Conservation (phyloP, 2,329 filamentous ascomycete genomes). For the Didymellaceae sp. region DNA sequence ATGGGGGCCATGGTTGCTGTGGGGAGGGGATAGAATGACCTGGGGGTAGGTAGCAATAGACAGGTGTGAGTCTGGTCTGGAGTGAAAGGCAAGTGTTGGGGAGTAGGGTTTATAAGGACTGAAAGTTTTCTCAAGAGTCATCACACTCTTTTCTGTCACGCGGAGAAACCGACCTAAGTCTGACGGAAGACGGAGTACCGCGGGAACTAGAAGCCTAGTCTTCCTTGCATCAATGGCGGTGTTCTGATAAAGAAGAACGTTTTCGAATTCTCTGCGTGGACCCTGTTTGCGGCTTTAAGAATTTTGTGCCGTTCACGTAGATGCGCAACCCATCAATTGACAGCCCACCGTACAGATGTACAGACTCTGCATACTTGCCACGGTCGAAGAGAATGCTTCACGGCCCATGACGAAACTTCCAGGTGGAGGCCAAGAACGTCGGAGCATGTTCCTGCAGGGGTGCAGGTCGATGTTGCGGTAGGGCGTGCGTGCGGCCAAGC, state of each 20-base stretch:
- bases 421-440: constrained; percentile 5
- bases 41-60: constrained; percentile 4
- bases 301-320: constrained; percentile 9
- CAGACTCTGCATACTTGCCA: not conserved
- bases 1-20: constrained; percentile 38
- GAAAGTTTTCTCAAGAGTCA: constrained; percentile 35
- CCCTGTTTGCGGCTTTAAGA: constrained; percentile 10
- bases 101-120: constrained; percentile 26
- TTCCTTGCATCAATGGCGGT: constrained; percentile 18
- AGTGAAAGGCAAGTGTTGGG: constrained; percentile 5
- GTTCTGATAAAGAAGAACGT: constrained; percentile 23
- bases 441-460: constrained; percentile 8
- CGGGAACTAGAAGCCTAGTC: constrained; percentile 22
- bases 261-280: constrained; percentile 11
- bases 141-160: constrained; percentile 36
- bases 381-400: no score
- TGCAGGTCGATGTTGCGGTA: constrained; percentile 17
- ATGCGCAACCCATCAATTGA: constrained; percentile 1
- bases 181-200: constrained; percentile 16
- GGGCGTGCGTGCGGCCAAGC: constrained; percentile 29
- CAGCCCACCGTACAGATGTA: not conserved
- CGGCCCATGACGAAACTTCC: constrained; percentile 11
- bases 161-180: constrained; percentile 17
- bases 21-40: not conserved
- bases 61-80: constrained; percentile 1